A percentile compares a stretch with the other conserved stretches of the same genome.
Evolutionary conservation across 768 basidiomycete species (phyloP).

Genomic region (Candolleomyces eurysporus): DNA sequence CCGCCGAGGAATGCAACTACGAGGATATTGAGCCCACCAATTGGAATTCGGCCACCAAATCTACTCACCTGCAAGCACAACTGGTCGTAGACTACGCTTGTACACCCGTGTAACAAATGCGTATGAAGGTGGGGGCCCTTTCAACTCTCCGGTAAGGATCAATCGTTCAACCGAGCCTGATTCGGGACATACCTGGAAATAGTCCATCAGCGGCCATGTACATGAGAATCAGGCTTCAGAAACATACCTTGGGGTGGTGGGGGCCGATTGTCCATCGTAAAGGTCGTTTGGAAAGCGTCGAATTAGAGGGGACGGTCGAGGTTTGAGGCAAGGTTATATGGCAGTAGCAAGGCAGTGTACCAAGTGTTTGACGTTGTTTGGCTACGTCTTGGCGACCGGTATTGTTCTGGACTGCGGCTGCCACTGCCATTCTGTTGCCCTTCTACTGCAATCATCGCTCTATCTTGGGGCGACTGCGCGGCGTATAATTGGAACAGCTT

Average conservation of each 20-base stretch:
- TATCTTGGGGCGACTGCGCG: no score
- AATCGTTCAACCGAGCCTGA: background rate
- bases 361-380: no score
- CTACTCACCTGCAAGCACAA: constrained; percentile 45
- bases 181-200: background rate
- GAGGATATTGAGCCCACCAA: background rate
- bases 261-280: constrained; percentile 33
- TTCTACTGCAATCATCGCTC: no score
- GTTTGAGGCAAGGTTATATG: no score
- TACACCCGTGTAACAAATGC: constrained; percentile 59
- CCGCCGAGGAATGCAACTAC: constrained; percentile 45
- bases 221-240: background rate
- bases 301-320: no score
- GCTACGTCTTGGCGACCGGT: no score
- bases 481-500: no score
- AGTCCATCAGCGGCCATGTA: background rate
- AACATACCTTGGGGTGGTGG: constrained; percentile 41
- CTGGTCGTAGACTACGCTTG: constrained; percentile 55
- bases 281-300: background rate
- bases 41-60: background rate
- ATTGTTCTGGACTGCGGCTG: no score
- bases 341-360: no score
- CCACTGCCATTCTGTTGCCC: no score
- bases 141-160: background rate
- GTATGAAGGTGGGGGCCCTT: constrained; percentile 55